A percentile compares a stretch with the other conserved stretches of the same genome.
phyloP scores from a whole-genome alignment of 768 basidiomycete genomes.

The Leucosporidium scottii region DNA sequence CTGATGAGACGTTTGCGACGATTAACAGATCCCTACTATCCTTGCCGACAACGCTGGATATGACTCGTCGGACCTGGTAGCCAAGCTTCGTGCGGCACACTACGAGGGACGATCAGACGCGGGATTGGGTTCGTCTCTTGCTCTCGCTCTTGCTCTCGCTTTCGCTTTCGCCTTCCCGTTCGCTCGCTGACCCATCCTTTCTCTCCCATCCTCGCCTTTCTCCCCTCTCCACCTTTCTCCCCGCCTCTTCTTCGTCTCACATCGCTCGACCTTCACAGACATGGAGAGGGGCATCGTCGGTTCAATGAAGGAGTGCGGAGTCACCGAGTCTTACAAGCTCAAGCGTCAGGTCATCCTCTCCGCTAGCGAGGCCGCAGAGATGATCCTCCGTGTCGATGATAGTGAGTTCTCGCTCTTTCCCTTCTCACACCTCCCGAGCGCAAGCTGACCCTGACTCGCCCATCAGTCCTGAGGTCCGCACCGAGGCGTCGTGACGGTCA shows the following conservation, averaged over 20 bases:
- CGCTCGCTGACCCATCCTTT: too few species aligned
- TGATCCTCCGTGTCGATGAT: conserved; percentile 94
- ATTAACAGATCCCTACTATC: conserved; percentile 75
- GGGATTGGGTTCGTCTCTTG: conserved; percentile 63
- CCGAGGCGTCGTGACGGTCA: conserved; percentile 31
- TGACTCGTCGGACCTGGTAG: conserved; percentile 92
- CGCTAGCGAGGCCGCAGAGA: conserved; percentile 93
- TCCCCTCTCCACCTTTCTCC: background rate
- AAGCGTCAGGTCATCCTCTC: conserved; percentile 91
- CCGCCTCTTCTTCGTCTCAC: background rate
- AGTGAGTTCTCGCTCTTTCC: conserved; percentile 28
- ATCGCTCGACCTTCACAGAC: conserved; percentile 48
- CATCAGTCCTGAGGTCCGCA: conserved; percentile 23
- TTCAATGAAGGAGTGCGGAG: conserved; percentile 77
- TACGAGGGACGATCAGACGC: conserved; percentile 80
- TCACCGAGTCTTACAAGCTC: conserved; percentile 96
- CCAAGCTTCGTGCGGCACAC: conserved; percentile 83
- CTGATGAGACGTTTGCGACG: background rate
- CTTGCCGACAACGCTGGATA: conserved; percentile 96
- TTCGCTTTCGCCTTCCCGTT: background rate
- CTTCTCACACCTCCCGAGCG: background rate
- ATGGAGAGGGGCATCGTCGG: conserved; percentile 80
- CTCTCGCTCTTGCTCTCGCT: background rate
- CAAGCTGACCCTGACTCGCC: background rate
- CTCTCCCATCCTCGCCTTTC: too few species aligned